phyloP scores from a whole-genome alignment of 2,329 filamentous ascomycete species.

The Exserohilum rostratum region DNA sequence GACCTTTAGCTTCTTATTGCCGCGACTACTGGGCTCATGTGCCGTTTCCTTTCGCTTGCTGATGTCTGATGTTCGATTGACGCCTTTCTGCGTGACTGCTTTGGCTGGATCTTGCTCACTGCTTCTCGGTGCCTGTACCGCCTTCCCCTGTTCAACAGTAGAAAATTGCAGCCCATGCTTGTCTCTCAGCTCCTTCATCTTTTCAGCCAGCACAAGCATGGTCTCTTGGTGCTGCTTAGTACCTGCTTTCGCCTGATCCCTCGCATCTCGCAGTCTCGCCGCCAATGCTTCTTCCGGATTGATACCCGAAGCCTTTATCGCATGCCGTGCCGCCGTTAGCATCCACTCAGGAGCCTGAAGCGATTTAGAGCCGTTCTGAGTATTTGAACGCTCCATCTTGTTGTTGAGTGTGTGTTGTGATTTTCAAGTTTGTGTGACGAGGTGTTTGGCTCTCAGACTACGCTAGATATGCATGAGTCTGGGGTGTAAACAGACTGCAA shows the following conservation, averaged over 20 bases:
- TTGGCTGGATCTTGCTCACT: neutral
- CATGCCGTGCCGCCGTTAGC: neutral
- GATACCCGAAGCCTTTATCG: neutral
- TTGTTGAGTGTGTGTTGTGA: neutral
- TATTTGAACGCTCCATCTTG: neutral
- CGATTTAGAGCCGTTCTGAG: neutral
- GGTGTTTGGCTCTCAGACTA: neutral
- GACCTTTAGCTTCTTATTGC: neutral
- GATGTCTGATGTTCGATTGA: neutral
- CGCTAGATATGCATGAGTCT: neutral
- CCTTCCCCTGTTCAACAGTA: neutral
- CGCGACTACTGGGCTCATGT: neutral
- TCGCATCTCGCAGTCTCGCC: slow-evolving; percentile 1
- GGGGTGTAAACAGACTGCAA: neutral
- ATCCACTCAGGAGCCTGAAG: slow-evolving; percentile 7
- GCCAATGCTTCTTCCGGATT: neutral
- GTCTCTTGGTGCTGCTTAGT: neutral
- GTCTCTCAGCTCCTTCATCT: neutral
- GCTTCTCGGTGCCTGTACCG: neutral
- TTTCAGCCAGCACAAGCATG: neutral
- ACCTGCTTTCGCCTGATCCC: neutral
- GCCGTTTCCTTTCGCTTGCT: neutral
- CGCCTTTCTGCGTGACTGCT: neutral
- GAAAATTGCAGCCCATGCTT: neutral
- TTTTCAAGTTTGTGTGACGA: too few relatives aligned